Evolutionary conservation across 164 flowering plant species (phyloP).

Genomic region (Chloranthus sessilifolius): DNA sequence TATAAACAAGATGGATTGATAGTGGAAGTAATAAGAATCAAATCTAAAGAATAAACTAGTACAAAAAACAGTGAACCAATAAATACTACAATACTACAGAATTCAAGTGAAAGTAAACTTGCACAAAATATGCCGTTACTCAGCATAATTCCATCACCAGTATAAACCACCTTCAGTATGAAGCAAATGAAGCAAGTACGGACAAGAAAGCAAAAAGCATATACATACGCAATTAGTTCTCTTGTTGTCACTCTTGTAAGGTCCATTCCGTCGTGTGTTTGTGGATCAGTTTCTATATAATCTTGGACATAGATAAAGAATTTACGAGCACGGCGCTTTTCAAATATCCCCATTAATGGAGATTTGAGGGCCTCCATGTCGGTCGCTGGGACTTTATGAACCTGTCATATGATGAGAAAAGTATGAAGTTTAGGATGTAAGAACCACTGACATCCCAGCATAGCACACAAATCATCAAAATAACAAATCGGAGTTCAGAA

Average conservation of each 20-base stretch:
- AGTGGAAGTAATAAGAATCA: no score
- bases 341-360: constrained; percentile 93
- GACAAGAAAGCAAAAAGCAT: not conserved
- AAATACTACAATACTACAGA: no score
- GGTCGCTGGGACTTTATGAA: constrained; percentile 95
- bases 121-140: no score
- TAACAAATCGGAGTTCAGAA: not conserved
- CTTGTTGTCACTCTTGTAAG: constrained; percentile 74
- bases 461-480: not conserved
- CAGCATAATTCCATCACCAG: no score
- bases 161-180: no score
- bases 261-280: constrained; percentile 92
- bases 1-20: no score
- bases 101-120: no score
- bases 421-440: not conserved
- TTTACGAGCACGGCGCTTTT: constrained; percentile 92
- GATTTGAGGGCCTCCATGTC: constrained; percentile 96
- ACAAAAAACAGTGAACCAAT: no score
- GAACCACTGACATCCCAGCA: not conserved
- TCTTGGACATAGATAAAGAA: constrained; percentile 91
- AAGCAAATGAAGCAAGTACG: no score
- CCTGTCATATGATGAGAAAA: constrained; percentile 45
- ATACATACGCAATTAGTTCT: constrained; percentile 75
- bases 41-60: no score
- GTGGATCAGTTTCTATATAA: constrained; percentile 79